phyloP scores from a whole-genome alignment of 2,329 filamentous ascomycete genomes.

The Exophiala dermatitidis region DNA sequence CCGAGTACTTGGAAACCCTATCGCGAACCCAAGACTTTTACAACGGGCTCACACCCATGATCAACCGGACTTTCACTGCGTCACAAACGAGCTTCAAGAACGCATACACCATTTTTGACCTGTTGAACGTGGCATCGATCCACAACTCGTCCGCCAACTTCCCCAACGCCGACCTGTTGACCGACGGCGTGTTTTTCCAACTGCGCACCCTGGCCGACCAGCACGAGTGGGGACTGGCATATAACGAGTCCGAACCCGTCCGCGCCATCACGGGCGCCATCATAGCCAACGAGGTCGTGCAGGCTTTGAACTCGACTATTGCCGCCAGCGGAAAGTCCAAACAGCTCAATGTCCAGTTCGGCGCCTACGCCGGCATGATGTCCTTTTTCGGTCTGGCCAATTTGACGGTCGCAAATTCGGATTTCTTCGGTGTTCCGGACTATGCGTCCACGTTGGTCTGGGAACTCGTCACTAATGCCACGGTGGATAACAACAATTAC shows the following conservation, averaged over 20 bases:
- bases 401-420: constrained; percentile 42
- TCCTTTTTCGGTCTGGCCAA: constrained; percentile 56
- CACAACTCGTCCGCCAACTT: constrained; percentile 55
- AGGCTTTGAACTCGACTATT: constrained; percentile 40
- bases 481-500: constrained; percentile 31
- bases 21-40: constrained; percentile 50
- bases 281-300: constrained; percentile 56
- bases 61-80: constrained; percentile 46
- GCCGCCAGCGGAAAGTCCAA: constrained; percentile 31
- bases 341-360: constrained; percentile 50
- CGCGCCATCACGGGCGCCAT: constrained; percentile 52
- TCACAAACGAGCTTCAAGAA: constrained; percentile 52
- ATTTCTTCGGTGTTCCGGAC: constrained; percentile 73
- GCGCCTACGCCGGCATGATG: constrained; percentile 54
- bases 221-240: constrained; percentile 77
- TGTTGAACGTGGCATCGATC: constrained; percentile 56
- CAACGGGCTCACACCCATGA: constrained; percentile 42
- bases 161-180: constrained; percentile 49
- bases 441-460: constrained; percentile 78
- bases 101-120: constrained; percentile 60
- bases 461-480: constrained; percentile 56
- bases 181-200: constrained; percentile 56
- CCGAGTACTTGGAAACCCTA: constrained; percentile 44
- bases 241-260: constrained; percentile 54
- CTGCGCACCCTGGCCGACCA: constrained; percentile 66